phyloP scores from a whole-genome alignment of 176 grass and related monocot genomes.

The Zizania latifolia region DNA sequence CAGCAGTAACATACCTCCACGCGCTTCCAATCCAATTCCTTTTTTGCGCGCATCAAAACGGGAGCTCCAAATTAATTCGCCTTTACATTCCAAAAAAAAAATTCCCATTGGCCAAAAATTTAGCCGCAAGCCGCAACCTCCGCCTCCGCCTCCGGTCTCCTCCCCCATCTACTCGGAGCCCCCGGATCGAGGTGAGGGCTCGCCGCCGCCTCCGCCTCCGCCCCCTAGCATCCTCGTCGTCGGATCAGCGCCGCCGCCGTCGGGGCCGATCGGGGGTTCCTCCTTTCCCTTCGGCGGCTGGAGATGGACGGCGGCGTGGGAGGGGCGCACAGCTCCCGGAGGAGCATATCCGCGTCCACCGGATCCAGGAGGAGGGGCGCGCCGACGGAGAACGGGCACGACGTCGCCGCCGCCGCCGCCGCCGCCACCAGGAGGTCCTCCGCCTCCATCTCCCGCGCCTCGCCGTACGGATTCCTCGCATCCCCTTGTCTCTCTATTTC shows the following conservation, averaged over 20 bases:
- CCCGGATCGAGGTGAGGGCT: conserved; percentile 17
- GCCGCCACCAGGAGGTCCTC: conserved; percentile 49
- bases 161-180: too few species aligned
- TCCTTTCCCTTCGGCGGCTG: conserved; percentile 10
- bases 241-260: conserved; percentile 26
- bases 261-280: conserved; percentile 17
- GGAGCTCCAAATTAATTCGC: conserved; percentile 8
- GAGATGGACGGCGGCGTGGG: conserved; percentile 62
- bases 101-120: too few species aligned
- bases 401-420: background rate
- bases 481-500: background rate
- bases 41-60: conserved; percentile 4
- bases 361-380: conserved; percentile 39
- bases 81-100: background rate
- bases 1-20: background rate
- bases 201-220: background rate
- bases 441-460: conserved; percentile 40
- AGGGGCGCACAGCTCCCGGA: conserved; percentile 33
- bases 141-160: conserved; percentile 35
- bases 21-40: background rate
- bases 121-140: conserved; percentile 23
- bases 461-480: conserved; percentile 25
- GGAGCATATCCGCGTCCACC: conserved; percentile 33
- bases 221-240: background rate
- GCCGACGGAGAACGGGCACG: conserved; percentile 47